Evolutionary conservation across 768 basidiomycete species (phyloP), one percentile per base, ranked within the genome.

Genomic region (Kwoniella mangroviensis): DNA sequence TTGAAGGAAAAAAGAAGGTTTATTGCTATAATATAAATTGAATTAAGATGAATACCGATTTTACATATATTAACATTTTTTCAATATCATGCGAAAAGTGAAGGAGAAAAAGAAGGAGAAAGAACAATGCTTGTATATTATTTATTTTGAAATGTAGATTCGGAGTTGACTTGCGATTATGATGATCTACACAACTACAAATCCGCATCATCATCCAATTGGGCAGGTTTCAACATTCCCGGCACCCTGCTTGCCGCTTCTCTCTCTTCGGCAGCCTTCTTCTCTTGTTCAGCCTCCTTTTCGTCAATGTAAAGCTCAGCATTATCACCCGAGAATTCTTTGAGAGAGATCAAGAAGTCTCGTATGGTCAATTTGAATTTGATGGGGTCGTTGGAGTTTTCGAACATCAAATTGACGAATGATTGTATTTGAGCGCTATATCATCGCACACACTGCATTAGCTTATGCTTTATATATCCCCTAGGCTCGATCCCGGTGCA

Each of bases 271-370:
- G 91, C 88, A 0, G 88, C 89, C 84, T 92, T 91, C 82, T 85
- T 86, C 80, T 90, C 88, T 22, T 87, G 86, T 83, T 96, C 96
- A 3, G 88, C 87, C 82, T 98, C 95, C 84, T 94, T 96, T 84
- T 98, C 97, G 79, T 98, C 96, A 75, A 93, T 86, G 85, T 87
- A 98, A 45, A 98, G 86, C 73, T 98, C 97, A 10, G 94, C 85
- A 73, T 96, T 95, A 79, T 97, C 94, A 5, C 91, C 92, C 6
- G 93, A 94, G 85, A 97, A 98, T 84, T 98, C 97, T 82, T 97
- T 97, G 72, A 99, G 89, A 76, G 94, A 92, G 75, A 99, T 93
- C 66, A 99, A 89, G 90, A 98, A 99, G 84, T 98, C 97, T 67
- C 96, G 92, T 58, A 98, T 86, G 17, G 91, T 90, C 74, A 93